A percentile compares a stretch with the other conserved stretches of the same genome.
Conservation (phyloP, 192 early-diverging fungal genomes). For the Phlyctochytrium arcticum region DNA sequence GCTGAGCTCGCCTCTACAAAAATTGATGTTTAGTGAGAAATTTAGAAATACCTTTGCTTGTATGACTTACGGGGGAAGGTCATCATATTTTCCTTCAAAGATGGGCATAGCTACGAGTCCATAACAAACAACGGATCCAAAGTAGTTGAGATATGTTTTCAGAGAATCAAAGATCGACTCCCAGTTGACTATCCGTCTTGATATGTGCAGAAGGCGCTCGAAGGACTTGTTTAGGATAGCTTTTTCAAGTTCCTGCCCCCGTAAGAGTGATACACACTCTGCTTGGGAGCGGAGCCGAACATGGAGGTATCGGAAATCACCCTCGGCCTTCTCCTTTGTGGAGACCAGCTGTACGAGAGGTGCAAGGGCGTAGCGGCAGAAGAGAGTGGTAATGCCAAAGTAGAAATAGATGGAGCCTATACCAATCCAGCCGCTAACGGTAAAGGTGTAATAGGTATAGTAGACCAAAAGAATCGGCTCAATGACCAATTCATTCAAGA, state of each 20-base stretch:
- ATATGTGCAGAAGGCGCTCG: constrained; percentile 46
- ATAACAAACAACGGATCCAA: constrained; percentile 78
- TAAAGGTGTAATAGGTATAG: constrained; percentile 73
- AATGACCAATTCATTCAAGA: constrained; percentile 62
- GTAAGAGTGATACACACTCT: constrained; percentile 77
- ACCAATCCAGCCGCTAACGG: constrained; percentile 58
- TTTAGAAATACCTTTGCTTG: no score
- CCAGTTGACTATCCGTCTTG: constrained; percentile 48
- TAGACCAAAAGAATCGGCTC: constrained; percentile 71
- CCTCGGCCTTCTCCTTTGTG: constrained; percentile 72
- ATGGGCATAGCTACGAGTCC: constrained; percentile 78
- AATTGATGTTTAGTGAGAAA: no score
- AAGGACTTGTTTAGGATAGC: constrained; percentile 51
- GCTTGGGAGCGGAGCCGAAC: constrained; percentile 67
- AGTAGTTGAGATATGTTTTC: constrained; percentile 66
- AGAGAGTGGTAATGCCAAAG: constrained; percentile 67
- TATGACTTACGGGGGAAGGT: constrained; percentile 38
- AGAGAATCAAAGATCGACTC: constrained; percentile 43
- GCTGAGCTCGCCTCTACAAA: constrained; percentile 56
- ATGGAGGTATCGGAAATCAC: constrained; percentile 74
- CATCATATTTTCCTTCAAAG: constrained; percentile 75
- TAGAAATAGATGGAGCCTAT: constrained; percentile 70
- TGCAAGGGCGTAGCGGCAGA: constrained; percentile 63
- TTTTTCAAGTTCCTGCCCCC: constrained; percentile 68
- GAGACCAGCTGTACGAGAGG: constrained; percentile 75